Conservation (phyloP, 805 yeast species). For the Candida railenensis region DNA sequence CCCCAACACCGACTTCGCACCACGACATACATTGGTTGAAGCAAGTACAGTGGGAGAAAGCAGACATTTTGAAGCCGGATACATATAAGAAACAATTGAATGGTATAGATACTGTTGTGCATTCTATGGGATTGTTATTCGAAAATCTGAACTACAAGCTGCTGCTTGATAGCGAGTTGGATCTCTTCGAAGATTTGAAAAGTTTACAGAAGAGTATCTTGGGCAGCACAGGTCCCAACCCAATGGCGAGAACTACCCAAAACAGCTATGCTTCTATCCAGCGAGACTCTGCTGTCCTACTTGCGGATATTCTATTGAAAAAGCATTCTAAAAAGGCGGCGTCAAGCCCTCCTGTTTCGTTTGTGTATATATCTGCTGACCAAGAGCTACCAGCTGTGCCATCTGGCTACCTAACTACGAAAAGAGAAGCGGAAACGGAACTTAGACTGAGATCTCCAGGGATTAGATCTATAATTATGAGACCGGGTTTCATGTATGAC, state of each 20-base stretch:
- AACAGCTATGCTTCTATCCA: slow-evolving; percentile 64
- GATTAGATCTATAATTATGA: slow-evolving; percentile 60
- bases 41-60: slow-evolving; percentile 64
- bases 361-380: slow-evolving; percentile 83
- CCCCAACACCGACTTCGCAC: slow-evolving; percentile 29
- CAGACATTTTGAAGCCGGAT: slow-evolving; percentile 65
- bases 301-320: slow-evolving; percentile 55
- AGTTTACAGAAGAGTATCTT: slow-evolving; percentile 9
- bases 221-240: slow-evolving; percentile 53
- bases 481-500: slow-evolving; percentile 88
- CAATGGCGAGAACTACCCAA: slow-evolving; percentile 49
- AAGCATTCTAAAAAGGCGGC: slow-evolving; percentile 21
- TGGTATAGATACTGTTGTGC: slow-evolving; percentile 69
- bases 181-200: slow-evolving; percentile 31
- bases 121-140: slow-evolving; percentile 74
- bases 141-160: slow-evolving; percentile 71
- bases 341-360: slow-evolving; percentile 15
- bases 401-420: slow-evolving; percentile 67
- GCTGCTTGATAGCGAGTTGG: slow-evolving; percentile 41
- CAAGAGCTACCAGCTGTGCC: slow-evolving; percentile 67
- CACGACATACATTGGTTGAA: slow-evolving; percentile 47
- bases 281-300: slow-evolving; percentile 61
- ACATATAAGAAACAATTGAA: slow-evolving; percentile 49
- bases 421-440: slow-evolving; percentile 73
- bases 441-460: slow-evolving; percentile 37